Conservation (phyloP, 208 protist genomes). For the Acanthamoeba lenticulata region DNA sequence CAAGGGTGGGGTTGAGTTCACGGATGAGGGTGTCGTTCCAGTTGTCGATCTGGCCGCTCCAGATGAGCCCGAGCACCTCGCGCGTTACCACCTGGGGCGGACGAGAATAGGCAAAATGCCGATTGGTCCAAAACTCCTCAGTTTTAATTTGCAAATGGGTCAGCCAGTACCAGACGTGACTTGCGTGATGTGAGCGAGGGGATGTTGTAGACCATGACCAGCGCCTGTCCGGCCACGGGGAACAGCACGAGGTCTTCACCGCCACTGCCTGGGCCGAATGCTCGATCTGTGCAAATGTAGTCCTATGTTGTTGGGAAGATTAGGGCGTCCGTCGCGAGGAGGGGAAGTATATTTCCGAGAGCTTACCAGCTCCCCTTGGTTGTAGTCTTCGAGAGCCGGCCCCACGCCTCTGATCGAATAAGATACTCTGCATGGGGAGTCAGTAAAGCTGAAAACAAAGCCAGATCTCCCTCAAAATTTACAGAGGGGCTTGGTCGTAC, state of each 20-base stretch:
- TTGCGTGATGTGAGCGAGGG: background rate
- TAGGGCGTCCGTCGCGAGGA: too few species aligned
- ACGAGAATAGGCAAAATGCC: background rate
- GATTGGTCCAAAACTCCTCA: too few species aligned
- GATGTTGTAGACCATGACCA: background rate
- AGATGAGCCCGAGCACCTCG: background rate
- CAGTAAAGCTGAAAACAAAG: too few species aligned
- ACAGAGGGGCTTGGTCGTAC: too few species aligned
- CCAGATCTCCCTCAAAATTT: too few species aligned
- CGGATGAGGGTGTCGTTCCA: background rate
- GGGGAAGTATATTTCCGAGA: too few species aligned
- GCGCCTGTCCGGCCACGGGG: background rate
- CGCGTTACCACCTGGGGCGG: background rate
- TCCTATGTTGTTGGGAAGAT: background rate
- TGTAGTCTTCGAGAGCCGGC: background rate
- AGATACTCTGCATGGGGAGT: too few species aligned
- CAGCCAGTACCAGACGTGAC: background rate
- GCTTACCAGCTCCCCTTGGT: background rate
- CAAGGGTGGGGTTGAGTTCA: background rate
- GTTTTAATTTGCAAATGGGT: too few species aligned
- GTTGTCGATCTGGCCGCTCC: background rate
- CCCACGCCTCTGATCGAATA: background rate
- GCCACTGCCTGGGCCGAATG: background rate
- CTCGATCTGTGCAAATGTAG: background rate
- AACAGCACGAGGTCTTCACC: background rate